phyloP scores from a whole-genome alignment of 306 rosid species.

The Mucuna pruriens region DNA sequence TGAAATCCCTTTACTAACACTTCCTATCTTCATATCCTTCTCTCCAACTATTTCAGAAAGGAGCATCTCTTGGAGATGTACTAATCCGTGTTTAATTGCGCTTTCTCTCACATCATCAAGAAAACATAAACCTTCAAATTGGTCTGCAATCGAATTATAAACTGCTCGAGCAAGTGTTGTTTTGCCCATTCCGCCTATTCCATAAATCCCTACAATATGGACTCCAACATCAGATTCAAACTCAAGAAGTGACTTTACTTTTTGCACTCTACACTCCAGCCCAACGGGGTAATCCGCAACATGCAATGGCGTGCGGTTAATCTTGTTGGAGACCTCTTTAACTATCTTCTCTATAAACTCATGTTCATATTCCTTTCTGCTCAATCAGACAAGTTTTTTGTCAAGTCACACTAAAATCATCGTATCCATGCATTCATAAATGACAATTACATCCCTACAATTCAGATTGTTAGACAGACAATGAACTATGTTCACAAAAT shows the following conservation, averaged over 20 bases:
- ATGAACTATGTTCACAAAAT: too few species aligned
- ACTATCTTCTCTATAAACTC: not conserved
- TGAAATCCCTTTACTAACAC: conserved; percentile 26
- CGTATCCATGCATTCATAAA: not conserved
- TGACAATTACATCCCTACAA: not conserved
- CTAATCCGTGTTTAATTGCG: not conserved
- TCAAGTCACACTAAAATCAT: not conserved
- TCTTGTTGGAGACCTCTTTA: conserved; percentile 2
- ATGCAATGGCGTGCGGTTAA: not conserved
- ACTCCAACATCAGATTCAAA: not conserved
- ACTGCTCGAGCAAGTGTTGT: conserved; percentile 37
- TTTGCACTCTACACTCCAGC: not conserved
- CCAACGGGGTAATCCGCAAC: conserved; percentile 37
- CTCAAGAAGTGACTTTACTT: conserved; percentile 24
- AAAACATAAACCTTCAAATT: conserved; percentile 31
- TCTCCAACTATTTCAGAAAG: conserved; percentile 17
- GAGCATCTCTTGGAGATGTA: conserved; percentile 35
- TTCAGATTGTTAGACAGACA: not conserved
- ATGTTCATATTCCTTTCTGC: not conserved
- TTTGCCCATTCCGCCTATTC: conserved; percentile 33
- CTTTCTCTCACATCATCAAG: conserved; percentile 21
- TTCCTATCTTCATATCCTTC: not conserved
- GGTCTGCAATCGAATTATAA: not conserved
- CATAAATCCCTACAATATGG: conserved; percentile 23
- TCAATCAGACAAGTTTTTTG: not conserved